These are phyloP conservation scores for Colletotrichum sp. DNA, from an alignment of 2,329 filamentous ascomycete species.

Conservation along the genomic window DNA sequence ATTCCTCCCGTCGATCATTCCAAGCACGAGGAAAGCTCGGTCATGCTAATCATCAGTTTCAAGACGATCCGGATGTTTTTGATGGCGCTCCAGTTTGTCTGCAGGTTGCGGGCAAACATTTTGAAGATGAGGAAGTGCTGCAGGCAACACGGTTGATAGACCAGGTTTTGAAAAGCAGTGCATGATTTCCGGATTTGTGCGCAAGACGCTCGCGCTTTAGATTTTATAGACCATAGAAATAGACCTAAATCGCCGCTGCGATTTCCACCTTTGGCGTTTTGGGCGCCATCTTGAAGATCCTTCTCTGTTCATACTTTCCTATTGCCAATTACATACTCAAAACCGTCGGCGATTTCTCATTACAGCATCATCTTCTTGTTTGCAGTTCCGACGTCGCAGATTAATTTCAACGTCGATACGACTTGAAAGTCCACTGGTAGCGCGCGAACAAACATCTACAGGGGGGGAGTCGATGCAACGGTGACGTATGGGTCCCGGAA, in stretches of 20 bases:
- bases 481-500: background rate
- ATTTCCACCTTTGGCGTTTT: background rate
- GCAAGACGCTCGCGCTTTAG: too few relatives aligned
- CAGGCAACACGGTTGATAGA: background rate
- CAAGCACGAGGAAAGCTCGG: too few relatives aligned
- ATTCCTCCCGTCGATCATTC: background rate
- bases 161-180: background rate
- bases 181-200: background rate
- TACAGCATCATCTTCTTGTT: background rate
- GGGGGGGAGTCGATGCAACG: background rate
- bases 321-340: background rate
- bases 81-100: background rate
- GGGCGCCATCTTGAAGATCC: background rate
- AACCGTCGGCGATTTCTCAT: background rate
- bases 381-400: background rate
- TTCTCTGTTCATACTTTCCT: background rate
- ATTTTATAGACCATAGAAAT: background rate
- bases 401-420: background rate
- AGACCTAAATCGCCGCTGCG: background rate
- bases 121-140: conserved; percentile 17
- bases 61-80: conserved; percentile 6
- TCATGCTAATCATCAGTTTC: background rate
- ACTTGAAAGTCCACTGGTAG: background rate
- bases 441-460: background rate
- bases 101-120: conserved; percentile 5